A percentile compares a stretch with the other conserved stretches of the same genome.
phyloP scores from a whole-genome alignment of 768 basidiomycete species.

The Podaxis mareebaensis region DNA sequence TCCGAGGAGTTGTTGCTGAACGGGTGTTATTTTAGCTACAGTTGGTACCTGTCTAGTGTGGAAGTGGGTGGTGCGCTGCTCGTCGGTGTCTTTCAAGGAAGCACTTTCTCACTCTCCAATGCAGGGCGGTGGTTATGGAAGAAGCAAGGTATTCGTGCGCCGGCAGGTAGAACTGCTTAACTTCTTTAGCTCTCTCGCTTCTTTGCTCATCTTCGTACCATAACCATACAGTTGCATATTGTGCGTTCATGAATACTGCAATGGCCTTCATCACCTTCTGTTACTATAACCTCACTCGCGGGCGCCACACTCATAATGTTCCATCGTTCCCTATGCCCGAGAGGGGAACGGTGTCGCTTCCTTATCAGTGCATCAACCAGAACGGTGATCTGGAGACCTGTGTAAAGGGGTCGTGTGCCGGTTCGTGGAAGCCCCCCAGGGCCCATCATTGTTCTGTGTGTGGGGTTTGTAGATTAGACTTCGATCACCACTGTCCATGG shows the following conservation, averaged over 20 bases:
- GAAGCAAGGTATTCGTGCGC: constrained; percentile 20
- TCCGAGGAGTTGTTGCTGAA: background rate
- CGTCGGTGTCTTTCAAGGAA: background rate
- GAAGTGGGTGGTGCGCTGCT: constrained; percentile 30
- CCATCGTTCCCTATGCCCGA: constrained; percentile 33
- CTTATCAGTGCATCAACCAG: constrained; percentile 38
- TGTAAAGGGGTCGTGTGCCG: constrained; percentile 32
- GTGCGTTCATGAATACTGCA: constrained; percentile 27
- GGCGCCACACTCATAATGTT: constrained; percentile 35
- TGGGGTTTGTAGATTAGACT: constrained; percentile 42
- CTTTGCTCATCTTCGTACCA: background rate
- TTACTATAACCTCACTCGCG: constrained; percentile 35
- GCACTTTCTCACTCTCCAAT: background rate
- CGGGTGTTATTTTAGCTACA: constrained; percentile 25
- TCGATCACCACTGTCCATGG: constrained; percentile 52
- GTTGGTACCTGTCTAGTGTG: constrained; percentile 34
- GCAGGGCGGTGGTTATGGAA: constrained; percentile 33
- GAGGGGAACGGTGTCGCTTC: constrained; percentile 30
- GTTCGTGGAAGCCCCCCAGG: constrained; percentile 44
- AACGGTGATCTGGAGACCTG: constrained; percentile 37
- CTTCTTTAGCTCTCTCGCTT: background rate
- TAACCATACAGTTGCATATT: constrained; percentile 30
- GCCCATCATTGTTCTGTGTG: constrained; percentile 47
- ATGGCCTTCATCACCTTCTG: constrained; percentile 27
- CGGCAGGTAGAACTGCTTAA: constrained; percentile 24